phyloP scores from a whole-genome alignment of 169 alveolate species.

The Theileria parva region DNA sequence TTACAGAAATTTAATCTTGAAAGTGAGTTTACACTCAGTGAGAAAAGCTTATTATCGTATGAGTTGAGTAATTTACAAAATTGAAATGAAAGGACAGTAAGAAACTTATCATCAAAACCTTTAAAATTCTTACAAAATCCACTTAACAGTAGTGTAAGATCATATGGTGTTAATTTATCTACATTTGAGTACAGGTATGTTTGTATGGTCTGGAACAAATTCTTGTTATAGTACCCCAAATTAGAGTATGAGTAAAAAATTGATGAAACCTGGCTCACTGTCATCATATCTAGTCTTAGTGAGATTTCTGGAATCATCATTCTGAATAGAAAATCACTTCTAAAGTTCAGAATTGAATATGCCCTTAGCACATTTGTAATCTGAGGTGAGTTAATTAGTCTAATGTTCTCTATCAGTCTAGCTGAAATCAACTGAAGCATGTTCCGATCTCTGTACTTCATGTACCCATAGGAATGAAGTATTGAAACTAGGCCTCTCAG shows the following conservation, averaged over 20 bases:
- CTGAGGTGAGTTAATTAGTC: slow-evolving; percentile 14
- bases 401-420: slow-evolving; percentile 19
- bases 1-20: slow-evolving; percentile 43
- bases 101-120: slow-evolving; percentile 10
- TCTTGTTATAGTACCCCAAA: slow-evolving; percentile 49
- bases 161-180: slow-evolving; percentile 31
- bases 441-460: slow-evolving; percentile 44
- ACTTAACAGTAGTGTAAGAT: slow-evolving; percentile 31
- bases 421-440: slow-evolving; percentile 39
- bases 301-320: slow-evolving; percentile 48
- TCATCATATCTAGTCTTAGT: slow-evolving; percentile 28
- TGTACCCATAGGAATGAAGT: slow-evolving; percentile 43
- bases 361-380: slow-evolving; percentile 34
- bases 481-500: slow-evolving; percentile 2
- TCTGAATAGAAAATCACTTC: slow-evolving; percentile 57
- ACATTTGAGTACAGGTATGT: slow-evolving; percentile 12
- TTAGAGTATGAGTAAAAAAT: slow-evolving; percentile 51
- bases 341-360: slow-evolving; percentile 44
- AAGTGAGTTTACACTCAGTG: slow-evolving; percentile 35
- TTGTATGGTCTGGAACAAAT: slow-evolving; percentile 30
- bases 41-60: slow-evolving; percentile 20
- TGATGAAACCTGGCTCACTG: slow-evolving; percentile 34
- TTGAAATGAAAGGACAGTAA: slow-evolving; percentile 57
- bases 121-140: slow-evolving; percentile 34
- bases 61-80: slow-evolving; percentile 41